A percentile compares a stretch with the other conserved stretches of the same genome.
Evolutionary conservation across 768 basidiomycete genomes (phyloP).

Genomic region (Termitomyces sp.): DNA sequence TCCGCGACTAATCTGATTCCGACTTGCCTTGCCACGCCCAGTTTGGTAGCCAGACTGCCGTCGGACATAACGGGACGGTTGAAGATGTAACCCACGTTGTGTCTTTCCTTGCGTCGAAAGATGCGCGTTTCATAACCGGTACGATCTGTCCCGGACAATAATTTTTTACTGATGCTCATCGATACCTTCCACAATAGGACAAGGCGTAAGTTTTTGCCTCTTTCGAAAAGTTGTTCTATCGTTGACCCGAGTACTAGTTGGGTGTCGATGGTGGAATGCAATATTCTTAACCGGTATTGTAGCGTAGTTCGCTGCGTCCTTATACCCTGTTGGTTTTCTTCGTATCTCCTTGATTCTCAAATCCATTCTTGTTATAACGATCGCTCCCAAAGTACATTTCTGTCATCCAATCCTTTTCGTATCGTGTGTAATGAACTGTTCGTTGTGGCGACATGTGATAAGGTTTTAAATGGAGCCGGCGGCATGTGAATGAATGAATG

Average conservation of each 20-base stretch:
- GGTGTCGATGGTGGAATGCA: slow-evolving; percentile 7
- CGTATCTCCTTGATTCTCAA: too few species aligned
- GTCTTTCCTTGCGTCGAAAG: slow-evolving; percentile 16
- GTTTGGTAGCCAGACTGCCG: neutral
- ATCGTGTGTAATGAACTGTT: too few species aligned
- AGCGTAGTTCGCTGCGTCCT: too few species aligned
- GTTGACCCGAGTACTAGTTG: neutral
- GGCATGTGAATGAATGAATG: too few species aligned
- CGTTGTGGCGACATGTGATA: too few species aligned
- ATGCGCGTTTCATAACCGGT: slow-evolving; percentile 16
- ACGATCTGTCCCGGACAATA: neutral
- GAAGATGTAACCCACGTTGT: slow-evolving; percentile 14
- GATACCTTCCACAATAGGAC: slow-evolving; percentile 4
- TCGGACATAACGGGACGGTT: slow-evolving; percentile 4
- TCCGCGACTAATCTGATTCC: neutral
- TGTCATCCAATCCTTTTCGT: too few species aligned
- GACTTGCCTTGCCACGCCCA: neutral
- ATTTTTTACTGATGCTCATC: neutral
- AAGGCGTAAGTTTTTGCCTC: slow-evolving; percentile 11
- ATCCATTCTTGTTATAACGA: too few species aligned
- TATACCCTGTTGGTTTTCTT: too few species aligned
- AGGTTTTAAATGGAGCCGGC: too few species aligned
- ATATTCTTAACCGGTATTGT: neutral
- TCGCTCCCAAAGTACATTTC: too few species aligned
- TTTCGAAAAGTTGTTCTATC: neutral